Conservation (phyloP, 805 yeast species). For the Jamesozyma gamospora region DNA sequence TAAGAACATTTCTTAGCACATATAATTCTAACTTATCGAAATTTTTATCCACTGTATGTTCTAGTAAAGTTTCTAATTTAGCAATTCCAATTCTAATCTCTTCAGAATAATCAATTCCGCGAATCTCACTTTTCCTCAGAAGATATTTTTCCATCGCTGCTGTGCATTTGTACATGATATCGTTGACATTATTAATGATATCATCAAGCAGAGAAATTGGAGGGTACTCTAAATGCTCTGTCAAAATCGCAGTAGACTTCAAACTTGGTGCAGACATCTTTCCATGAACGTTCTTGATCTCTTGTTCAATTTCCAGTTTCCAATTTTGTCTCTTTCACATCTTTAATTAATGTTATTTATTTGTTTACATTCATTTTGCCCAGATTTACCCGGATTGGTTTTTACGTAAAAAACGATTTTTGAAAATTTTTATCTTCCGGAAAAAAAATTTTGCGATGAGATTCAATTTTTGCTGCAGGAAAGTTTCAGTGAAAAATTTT, state of each 20-base stretch:
- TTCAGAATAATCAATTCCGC: constrained; percentile 25
- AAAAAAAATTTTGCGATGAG: not conserved
- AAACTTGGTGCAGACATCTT: constrained; percentile 31
- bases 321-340: too few species aligned
- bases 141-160: constrained; percentile 66
- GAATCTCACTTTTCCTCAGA: constrained; percentile 14
- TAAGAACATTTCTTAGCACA: constrained; percentile 64
- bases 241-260: constrained; percentile 43
- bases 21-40: constrained; percentile 83
- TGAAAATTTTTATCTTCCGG: not conserved
- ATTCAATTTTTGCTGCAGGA: too few species aligned
- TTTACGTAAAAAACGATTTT: too few species aligned
- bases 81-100: constrained; percentile 76
- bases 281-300: too few species aligned
- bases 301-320: too few species aligned
- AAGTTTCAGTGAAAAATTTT: too few species aligned
- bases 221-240: constrained; percentile 80
- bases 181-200: constrained; percentile 79
- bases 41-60: constrained; percentile 64
- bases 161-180: constrained; percentile 71
- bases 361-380: too few species aligned
- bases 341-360: not conserved
- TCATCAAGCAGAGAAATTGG: constrained; percentile 80
- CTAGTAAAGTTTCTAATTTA: constrained; percentile 65
- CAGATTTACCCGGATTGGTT: too few species aligned